Percentiles rank a stretch among this genome's conserved stretches.
Evolutionary conservation across 1,284 basidiomycete species (phyloP).

Genomic region (Cutaneotrichosporon mucoides): DNA sequence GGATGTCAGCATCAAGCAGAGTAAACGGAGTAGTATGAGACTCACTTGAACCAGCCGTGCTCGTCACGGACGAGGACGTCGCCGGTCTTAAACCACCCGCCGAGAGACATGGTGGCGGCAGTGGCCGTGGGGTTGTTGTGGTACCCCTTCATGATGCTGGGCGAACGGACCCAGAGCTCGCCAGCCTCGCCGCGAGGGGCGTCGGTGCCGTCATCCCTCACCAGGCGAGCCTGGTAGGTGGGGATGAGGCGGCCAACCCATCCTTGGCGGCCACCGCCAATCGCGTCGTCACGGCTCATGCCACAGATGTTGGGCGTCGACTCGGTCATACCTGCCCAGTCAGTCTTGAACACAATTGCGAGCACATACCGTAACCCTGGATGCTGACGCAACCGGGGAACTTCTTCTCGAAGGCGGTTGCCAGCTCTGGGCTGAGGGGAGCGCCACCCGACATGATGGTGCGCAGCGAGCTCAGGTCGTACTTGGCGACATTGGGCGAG

Average conservation of each 20-base stretch:
- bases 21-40: slow-evolving; percentile 47
- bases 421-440: slow-evolving; percentile 58
- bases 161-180: slow-evolving; percentile 75
- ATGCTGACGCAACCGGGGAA: slow-evolving; percentile 30
- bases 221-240: slow-evolving; percentile 70
- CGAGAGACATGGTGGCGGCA: slow-evolving; percentile 47
- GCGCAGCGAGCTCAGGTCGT: slow-evolving; percentile 62
- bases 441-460: slow-evolving; percentile 74
- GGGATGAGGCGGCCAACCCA: slow-evolving; percentile 70
- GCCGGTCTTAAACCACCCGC: slow-evolving; percentile 77
- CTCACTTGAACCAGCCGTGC: slow-evolving; percentile 58
- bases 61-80: slow-evolving; percentile 61
- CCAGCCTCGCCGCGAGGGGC: slow-evolving; percentile 61
- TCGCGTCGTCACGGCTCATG: slow-evolving; percentile 32
- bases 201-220: slow-evolving; percentile 48
- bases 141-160: slow-evolving; percentile 71
- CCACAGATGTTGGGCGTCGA: slow-evolving; percentile 46
- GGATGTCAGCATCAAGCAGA: slow-evolving; percentile 29
- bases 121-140: slow-evolving; percentile 66
- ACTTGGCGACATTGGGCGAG: slow-evolving; percentile 60
- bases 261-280: slow-evolving; percentile 51
- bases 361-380: slow-evolving; percentile 47
- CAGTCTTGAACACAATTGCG: slow-evolving; percentile 1
- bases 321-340: slow-evolving; percentile 44
- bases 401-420: slow-evolving; percentile 24